Percentiles rank a stretch among this genome's conserved stretches.
Evolutionary conservation across 2,329 filamentous ascomycete genomes (phyloP).

Genomic region (Arthroderma uncinatum): DNA sequence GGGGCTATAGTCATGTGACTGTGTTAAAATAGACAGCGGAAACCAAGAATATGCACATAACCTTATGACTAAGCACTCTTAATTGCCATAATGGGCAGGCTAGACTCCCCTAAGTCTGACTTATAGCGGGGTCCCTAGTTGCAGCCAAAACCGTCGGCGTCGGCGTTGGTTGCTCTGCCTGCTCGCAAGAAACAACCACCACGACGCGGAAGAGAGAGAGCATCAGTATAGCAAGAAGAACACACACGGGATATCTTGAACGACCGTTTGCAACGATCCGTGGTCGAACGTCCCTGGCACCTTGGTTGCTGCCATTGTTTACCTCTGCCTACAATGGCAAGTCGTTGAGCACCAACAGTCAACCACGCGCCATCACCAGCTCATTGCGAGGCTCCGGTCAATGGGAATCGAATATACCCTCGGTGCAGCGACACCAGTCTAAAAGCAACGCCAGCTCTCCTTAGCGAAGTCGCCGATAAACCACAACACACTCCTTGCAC

Average conservation of each 20-base stretch:
- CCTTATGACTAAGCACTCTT: neutral
- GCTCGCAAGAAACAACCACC: neutral
- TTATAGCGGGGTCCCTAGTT: conserved; percentile 1
- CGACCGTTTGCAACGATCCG: too few species aligned
- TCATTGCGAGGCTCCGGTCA: neutral
- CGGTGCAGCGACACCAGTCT: neutral
- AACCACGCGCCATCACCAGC: neutral
- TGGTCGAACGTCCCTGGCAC: too few species aligned
- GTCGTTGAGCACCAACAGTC: neutral
- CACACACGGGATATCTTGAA: neutral
- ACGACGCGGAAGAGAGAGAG: neutral
- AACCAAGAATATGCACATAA: neutral
- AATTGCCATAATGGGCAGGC: neutral
- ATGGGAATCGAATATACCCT: neutral
- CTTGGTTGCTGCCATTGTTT: neutral
- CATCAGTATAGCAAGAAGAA: neutral
- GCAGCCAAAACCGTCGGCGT: neutral
- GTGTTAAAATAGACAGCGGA: neutral
- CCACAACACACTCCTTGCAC: neutral
- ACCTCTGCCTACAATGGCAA: neutral
- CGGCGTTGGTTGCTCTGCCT: too few species aligned
- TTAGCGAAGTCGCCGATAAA: neutral
- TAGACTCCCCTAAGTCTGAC: neutral
- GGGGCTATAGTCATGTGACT: neutral
- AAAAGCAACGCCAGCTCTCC: neutral